A percentile compares a stretch with the other conserved stretches of the same genome.
These are phyloP conservation scores for Cordia subcordata DNA, from an alignment of 257 asterid species.

Conservation along the genomic window DNA sequence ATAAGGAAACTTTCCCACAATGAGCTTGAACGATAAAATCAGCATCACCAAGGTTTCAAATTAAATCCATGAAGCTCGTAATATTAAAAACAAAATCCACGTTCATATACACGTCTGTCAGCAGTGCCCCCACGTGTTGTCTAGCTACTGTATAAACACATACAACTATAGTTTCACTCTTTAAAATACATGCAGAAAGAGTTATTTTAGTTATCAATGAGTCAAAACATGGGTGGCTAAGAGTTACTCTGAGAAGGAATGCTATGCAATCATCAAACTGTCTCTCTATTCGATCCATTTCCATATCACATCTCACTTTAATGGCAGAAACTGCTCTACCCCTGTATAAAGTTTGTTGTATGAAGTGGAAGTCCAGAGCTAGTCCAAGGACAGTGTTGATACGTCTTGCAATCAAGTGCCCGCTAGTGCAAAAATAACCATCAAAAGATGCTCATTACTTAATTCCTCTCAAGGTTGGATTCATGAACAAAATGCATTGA, in stretches of 20 bases:
- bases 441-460: constrained; percentile 5
- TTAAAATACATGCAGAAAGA: not conserved
- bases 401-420: constrained; percentile 93
- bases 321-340: constrained; percentile 71
- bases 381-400: constrained; percentile 85
- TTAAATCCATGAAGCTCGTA: not conserved
- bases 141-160: no score
- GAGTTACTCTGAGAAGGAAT: constrained; percentile 81
- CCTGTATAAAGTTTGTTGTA: constrained; percentile 60
- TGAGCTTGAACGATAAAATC: constrained; percentile 92
- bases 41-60: constrained; percentile 29
- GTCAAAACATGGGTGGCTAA: constrained; percentile 14
- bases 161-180: no score
- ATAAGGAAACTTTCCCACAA: constrained; percentile 95
- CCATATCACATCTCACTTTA: constrained; percentile 83
- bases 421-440: constrained; percentile 38
- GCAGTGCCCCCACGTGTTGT: no score
- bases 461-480: constrained; percentile 2
- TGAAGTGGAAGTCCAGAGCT: constrained; percentile 78
- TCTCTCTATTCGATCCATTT: constrained; percentile 77
- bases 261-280: constrained; percentile 94
- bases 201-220: not conserved
- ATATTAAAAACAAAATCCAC: no score
- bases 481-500: constrained; percentile 3
- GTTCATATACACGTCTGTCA: no score